Percentiles rank a stretch among this genome's conserved stretches.
phyloP scores from a whole-genome alignment of 257 asterid species.

The Echites panduratus region DNA sequence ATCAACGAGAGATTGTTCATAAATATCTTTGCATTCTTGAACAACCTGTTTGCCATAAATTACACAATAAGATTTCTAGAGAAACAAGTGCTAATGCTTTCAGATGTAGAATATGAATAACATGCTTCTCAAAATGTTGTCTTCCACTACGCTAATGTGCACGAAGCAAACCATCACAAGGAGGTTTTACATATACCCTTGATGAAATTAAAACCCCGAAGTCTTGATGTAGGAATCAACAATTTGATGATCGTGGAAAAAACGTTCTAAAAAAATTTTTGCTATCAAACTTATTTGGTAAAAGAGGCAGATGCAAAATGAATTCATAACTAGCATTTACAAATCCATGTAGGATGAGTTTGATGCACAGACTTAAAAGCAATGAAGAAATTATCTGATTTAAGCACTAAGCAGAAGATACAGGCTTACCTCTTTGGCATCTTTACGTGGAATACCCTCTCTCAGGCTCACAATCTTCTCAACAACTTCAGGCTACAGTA shows the following conservation, averaged over 20 bases:
- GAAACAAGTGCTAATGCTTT: background rate
- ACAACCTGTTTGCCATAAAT: slow-evolving; percentile 54
- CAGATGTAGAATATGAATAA: background rate
- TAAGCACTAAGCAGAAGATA: no score
- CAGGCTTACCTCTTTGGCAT: slow-evolving; percentile 79
- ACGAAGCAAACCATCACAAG: background rate
- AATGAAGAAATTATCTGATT: background rate
- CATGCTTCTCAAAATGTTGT: background rate
- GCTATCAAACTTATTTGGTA: no score
- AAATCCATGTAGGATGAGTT: background rate
- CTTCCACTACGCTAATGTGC: background rate
- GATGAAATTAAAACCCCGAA: background rate
- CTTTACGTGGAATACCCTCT: slow-evolving; percentile 97
- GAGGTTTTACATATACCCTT: background rate
- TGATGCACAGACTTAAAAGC: background rate
- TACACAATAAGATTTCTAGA: background rate
- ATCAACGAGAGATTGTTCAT: slow-evolving; percentile 65
- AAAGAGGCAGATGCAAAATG: no score
- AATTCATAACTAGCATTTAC: no score
- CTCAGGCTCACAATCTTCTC: slow-evolving; percentile 82
- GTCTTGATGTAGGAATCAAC: background rate
- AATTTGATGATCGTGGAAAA: background rate
- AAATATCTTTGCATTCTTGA: slow-evolving; percentile 88
- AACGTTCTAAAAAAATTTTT: background rate
- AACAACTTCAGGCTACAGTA: slow-evolving; percentile 89